Base-by-base conservation (phyloP, 177 flowering plant species). In the Telopea speciosissima region DNA sequence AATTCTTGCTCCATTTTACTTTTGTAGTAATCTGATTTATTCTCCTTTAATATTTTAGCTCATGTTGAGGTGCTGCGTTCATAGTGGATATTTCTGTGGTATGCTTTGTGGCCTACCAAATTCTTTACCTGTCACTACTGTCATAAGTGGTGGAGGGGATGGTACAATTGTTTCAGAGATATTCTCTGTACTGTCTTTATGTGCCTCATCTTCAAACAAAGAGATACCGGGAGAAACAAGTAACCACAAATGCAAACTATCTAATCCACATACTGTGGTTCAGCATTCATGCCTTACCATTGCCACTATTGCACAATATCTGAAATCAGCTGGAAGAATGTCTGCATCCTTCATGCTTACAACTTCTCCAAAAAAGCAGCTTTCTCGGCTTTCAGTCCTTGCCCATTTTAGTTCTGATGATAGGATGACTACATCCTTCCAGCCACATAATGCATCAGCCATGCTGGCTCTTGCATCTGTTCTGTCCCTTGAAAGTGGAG, bases 401-500 rank as follows among this genome's bases (percentile, higher is more conserved):
- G 85, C 93, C 24, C 87, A 88, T 74, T 80, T 85, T 83, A 82
- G 96, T 66, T 81, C 85, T 65, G 87, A 88, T 76, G 91, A 89
- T 56, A 79, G 76, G 70, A 72, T 75, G 69, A 76, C 75, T 66
- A 68, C 78, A 45, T 81, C 80, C 42, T 76, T 86, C 60, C 88
- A 82, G 76, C 83, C 91, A 60, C 88, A 86, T 68, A 74, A 79
- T 81, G 85, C 92, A 61, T 81, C 97, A 13, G 92, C 97, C 70
- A 91, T 91, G 99, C 77, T 95, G 66, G 97, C 99, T 74, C 79
- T 92, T 74, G 90, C 97, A 71, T 92, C 97, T 63, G 80, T 95
- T 74, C 74, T 91, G 62, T 88, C 90, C 49, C 94, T 95, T 76
- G 97, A 95, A 79, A 77, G 68, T 71, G 92, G 84, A 64, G 70